These are phyloP conservation scores for Fusarium pseudoanthophilum DNA, from an alignment of 2,329 filamentous ascomycete species.

Conservation along the genomic window DNA sequence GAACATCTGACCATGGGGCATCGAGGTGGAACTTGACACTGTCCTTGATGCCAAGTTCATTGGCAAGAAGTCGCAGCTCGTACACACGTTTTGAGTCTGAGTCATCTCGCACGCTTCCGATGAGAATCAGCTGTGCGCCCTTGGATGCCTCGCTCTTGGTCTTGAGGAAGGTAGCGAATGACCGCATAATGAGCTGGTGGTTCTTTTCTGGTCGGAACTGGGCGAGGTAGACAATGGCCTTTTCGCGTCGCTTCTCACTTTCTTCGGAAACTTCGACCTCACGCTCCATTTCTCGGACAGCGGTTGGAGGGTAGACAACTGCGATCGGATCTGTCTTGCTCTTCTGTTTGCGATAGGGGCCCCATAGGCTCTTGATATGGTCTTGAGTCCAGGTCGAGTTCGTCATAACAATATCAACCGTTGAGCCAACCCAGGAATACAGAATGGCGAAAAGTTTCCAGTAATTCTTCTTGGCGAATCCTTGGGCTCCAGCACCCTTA, in stretches of 20 bases:
- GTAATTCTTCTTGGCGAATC: conserved; percentile 79
- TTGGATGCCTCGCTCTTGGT: conserved; percentile 60
- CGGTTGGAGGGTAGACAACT: conserved; percentile 91
- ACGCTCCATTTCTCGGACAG: conserved; percentile 83
- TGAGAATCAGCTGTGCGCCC: conserved; percentile 77
- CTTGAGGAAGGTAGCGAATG: conserved; percentile 82
- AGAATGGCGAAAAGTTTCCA: conserved; percentile 86
- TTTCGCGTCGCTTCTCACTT: conserved; percentile 76
- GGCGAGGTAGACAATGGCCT: conserved; percentile 88
- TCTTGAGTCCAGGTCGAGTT: conserved; percentile 94
- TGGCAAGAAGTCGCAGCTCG: conserved; percentile 83
- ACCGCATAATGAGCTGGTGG: conserved; percentile 84
- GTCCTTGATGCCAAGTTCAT: conserved; percentile 86
- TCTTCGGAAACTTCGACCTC: conserved; percentile 76
- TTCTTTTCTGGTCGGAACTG: conserved; percentile 99
- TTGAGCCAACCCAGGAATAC: conserved; percentile 84
- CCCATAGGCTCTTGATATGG: conserved; percentile 86
- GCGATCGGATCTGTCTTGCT: conserved; percentile 66
- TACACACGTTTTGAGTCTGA: conserved; percentile 86
- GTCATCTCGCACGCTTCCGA: conserved; percentile 92
- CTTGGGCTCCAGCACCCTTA: conserved; percentile 76
- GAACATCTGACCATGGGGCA: conserved; percentile 86
- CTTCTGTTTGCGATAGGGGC: conserved; percentile 61
- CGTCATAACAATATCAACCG: conserved; percentile 94
- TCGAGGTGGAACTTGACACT: conserved; percentile 89